A percentile compares a stretch with the other conserved stretches of the same genome.
Evolutionary conservation across 495 filamentous ascomycete genomes (phyloP).

Genomic region (Mycothermus thermophilus): DNA sequence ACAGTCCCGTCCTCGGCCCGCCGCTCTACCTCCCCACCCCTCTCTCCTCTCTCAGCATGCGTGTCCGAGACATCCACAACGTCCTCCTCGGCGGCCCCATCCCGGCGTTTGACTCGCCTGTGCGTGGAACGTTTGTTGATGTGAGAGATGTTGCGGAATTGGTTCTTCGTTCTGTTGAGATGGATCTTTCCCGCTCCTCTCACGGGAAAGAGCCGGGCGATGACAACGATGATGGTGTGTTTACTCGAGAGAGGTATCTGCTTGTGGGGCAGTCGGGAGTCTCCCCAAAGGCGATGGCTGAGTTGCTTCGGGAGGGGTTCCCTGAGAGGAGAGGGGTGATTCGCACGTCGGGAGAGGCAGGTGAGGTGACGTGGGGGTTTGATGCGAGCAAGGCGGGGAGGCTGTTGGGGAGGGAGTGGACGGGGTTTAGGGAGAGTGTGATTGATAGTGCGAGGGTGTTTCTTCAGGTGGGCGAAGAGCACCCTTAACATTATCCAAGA

Average conservation of each 20-base stretch:
- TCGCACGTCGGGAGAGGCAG: constrained; percentile 13
- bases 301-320: constrained; percentile 17
- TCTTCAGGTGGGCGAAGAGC: too few species aligned
- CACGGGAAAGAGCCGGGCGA: too few species aligned
- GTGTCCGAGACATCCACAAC: constrained; percentile 15
- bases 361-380: constrained; percentile 8
- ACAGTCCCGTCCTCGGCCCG: constrained; percentile 19
- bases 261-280: constrained; percentile 8
- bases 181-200: too few species aligned
- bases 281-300: constrained; percentile 19
- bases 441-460: constrained; percentile 17
- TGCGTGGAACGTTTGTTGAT: constrained; percentile 19
- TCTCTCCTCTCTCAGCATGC: constrained; percentile 14
- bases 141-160: constrained; percentile 25
- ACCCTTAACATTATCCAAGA: too few species aligned
- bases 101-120: constrained; percentile 14
- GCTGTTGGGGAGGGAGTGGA: constrained; percentile 20
- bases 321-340: constrained; percentile 19
- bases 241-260: constrained; percentile 15
- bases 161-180: constrained; percentile 15
- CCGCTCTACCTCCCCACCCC: constrained; percentile 16
- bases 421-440: constrained; percentile 20
- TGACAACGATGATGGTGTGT: constrained; percentile 8
- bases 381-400: constrained; percentile 15
- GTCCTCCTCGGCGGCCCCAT: constrained; percentile 15